Evolutionary conservation across 495 filamentous ascomycete species (phyloP).

Genomic region (Neurospora sp.): DNA sequence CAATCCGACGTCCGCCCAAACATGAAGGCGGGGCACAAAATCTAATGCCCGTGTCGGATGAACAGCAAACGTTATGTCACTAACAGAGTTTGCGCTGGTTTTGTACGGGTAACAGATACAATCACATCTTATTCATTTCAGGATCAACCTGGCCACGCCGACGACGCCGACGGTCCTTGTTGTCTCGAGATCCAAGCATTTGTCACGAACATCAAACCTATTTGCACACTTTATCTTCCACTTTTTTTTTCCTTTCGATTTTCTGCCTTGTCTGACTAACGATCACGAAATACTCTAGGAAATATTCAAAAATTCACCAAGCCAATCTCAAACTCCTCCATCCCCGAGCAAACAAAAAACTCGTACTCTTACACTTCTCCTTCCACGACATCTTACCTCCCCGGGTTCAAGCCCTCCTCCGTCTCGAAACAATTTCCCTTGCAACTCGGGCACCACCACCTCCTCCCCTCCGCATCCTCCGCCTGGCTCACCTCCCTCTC

Average conservation of each 20-base stretch:
- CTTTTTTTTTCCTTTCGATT: background rate
- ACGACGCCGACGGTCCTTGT: too few relatives aligned
- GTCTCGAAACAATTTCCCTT: conserved; percentile 2
- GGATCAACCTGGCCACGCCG: too few relatives aligned
- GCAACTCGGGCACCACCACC: conserved; percentile 7
- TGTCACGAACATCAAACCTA: background rate
- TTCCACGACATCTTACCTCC: background rate
- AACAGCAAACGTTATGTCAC: background rate
- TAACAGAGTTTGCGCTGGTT: background rate
- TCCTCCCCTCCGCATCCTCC: background rate
- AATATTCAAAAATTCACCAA: background rate
- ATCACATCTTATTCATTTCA: background rate
- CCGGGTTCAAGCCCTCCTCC: background rate
- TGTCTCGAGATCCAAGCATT: background rate
- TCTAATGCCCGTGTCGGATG: too few relatives aligned
- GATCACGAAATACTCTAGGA: background rate
- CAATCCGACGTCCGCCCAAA: background rate
- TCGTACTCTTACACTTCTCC: background rate
- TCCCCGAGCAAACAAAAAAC: background rate
- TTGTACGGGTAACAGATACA: background rate
- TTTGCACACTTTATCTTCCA: background rate
- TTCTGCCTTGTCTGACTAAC: background rate
- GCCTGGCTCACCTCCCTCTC: background rate
- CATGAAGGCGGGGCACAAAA: too few relatives aligned
- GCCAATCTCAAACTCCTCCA: background rate